Evolutionary conservation across 2,329 filamentous ascomycete species (phyloP).

Genomic region (Shiraia sp.): DNA sequence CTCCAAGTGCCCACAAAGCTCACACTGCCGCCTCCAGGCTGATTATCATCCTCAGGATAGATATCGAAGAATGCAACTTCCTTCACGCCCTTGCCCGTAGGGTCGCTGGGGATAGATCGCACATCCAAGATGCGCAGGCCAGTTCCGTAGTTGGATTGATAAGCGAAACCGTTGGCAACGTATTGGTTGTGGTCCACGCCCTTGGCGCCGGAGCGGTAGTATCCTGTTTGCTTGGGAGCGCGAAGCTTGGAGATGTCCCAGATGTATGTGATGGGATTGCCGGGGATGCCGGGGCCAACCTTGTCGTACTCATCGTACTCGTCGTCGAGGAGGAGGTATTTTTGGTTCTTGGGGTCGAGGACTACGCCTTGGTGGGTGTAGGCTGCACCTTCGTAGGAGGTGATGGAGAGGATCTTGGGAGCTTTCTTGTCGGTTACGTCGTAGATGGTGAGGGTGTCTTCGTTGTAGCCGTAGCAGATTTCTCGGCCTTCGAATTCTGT

Average conservation of each 20-base stretch:
- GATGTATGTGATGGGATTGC: conserved; percentile 46
- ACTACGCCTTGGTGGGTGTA: conserved; percentile 65
- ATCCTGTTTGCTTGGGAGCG: conserved; percentile 46
- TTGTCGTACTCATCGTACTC: conserved; percentile 47
- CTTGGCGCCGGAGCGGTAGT: conserved; percentile 45
- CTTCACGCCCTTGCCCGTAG: conserved; percentile 46
- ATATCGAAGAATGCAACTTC: conserved; percentile 50
- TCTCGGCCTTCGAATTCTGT: conserved; percentile 53
- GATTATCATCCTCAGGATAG: conserved; percentile 49
- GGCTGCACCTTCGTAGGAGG: conserved; percentile 59
- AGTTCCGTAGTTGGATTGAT: conserved; percentile 51
- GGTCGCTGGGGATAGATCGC: conserved; percentile 46
- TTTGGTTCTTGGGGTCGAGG: conserved; percentile 44
- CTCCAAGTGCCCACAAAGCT: conserved; percentile 52
- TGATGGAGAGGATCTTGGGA: conserved; percentile 55
- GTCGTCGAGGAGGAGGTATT: conserved; percentile 45
- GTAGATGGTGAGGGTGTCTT: conserved; percentile 58
- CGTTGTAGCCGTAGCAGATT: conserved; percentile 63
- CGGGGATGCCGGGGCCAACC: conserved; percentile 36
- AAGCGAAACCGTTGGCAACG: conserved; percentile 47
- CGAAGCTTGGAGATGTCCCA: conserved; percentile 44
- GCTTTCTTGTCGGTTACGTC: conserved; percentile 56
- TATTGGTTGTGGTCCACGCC: conserved; percentile 56
- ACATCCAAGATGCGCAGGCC: conserved; percentile 50
- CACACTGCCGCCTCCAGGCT: conserved; percentile 43